Evolutionary conservation across 2,329 filamentous ascomycete species (phyloP).

Genomic region (Davidsoniella neocaledoniae): DNA sequence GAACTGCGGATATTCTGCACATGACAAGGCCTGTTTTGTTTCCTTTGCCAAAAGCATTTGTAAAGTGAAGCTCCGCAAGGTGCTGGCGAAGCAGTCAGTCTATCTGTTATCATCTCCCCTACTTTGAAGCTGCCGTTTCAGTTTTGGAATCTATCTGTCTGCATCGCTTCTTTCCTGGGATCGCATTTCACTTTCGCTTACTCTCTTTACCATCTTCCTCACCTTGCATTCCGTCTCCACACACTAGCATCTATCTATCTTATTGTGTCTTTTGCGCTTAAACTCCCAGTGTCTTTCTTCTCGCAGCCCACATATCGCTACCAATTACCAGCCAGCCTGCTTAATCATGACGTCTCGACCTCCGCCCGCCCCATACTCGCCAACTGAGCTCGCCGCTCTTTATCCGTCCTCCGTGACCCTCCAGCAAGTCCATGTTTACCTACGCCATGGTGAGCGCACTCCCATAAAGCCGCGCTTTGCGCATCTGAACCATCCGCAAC

Average conservation of each 20-base stretch:
- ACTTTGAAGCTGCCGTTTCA: too few relatives aligned
- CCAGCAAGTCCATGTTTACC: conserved; percentile 74
- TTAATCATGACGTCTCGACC: conserved; percentile 59
- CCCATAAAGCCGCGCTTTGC: conserved; percentile 80
- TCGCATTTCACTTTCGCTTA: not conserved
- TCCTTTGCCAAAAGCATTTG: too few relatives aligned
- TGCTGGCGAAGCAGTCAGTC: too few relatives aligned
- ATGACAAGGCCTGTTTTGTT: too few relatives aligned
- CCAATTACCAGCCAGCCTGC: not conserved
- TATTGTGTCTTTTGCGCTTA: too few relatives aligned
- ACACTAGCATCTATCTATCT: not conserved
- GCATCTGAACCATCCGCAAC: conserved; percentile 49
- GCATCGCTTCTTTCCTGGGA: not conserved
- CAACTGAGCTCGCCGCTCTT: conserved; percentile 61
- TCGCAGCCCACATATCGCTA: not conserved
- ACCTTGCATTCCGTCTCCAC: not conserved
- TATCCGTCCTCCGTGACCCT: conserved; percentile 71
- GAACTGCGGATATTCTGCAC: too few relatives aligned
- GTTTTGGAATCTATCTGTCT: not conserved
- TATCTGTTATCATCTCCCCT: too few relatives aligned
- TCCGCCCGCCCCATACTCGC: conserved; percentile 59
- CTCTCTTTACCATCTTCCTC: not conserved
- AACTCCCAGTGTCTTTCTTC: too few relatives aligned
- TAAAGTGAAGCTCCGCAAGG: too few relatives aligned
- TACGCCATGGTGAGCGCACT: conserved; percentile 66